Conservation (phyloP, 352 stramenopile genomes). For the Peronospora belbahrii region DNA sequence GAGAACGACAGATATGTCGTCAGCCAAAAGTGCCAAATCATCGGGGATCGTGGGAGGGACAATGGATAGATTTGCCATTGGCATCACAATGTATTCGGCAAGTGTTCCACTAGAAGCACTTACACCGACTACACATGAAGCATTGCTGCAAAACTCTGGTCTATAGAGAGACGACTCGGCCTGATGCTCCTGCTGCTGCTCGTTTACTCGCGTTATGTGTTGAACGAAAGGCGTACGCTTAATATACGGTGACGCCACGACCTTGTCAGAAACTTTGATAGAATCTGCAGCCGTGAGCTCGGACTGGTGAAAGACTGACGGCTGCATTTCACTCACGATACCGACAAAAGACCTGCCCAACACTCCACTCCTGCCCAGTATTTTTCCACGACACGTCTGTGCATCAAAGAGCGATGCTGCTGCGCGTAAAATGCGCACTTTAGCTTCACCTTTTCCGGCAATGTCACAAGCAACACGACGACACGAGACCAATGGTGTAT, state of each 20-base stretch:
- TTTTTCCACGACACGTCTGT: conserved; percentile 23
- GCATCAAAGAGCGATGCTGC: conserved; percentile 30
- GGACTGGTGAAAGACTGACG: background rate
- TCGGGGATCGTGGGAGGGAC: conserved; percentile 28
- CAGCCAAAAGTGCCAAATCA: conserved; percentile 34
- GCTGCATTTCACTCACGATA: conserved; percentile 20
- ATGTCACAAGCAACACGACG: conserved; percentile 25
- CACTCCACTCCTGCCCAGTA: conserved; percentile 32
- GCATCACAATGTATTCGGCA: conserved; percentile 37
- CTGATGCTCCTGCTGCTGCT: conserved; percentile 2
- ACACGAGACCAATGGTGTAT: conserved; percentile 21
- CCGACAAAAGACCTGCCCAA: conserved; percentile 39
- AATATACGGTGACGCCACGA: conserved; percentile 29
- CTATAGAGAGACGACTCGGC: background rate
- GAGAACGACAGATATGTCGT: conserved; percentile 34
- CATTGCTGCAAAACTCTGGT: background rate
- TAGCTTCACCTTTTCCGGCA: conserved; percentile 15
- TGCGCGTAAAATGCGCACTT: conserved; percentile 31
- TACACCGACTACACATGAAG: conserved; percentile 29
- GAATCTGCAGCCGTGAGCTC: background rate
- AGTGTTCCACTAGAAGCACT: conserved; percentile 27
- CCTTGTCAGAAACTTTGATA: conserved; percentile 25
- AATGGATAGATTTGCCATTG: conserved; percentile 23
- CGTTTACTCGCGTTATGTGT: background rate
- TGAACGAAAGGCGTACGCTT: background rate